These are phyloP conservation scores for Leishmania lainsoni DNA, from an alignment of 208 protist species.

Conservation along the genomic window DNA sequence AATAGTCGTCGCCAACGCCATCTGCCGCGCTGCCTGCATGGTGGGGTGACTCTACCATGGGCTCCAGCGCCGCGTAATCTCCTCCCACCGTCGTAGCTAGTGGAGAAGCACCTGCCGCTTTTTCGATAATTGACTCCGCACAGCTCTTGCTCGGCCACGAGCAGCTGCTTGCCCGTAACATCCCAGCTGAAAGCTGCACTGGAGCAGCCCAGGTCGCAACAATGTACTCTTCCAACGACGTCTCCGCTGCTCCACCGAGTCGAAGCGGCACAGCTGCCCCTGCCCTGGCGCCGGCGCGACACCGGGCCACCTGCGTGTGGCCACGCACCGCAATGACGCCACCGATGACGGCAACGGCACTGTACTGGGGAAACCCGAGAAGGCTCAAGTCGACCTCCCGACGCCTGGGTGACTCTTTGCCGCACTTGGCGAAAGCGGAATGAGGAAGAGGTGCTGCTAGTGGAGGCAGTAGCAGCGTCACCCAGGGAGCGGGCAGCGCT, in stretches of 20 bases:
- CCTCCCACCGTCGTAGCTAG: background rate
- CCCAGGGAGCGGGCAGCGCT: slow-evolving; percentile 31
- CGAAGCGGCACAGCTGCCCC: background rate
- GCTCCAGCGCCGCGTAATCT: background rate
- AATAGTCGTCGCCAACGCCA: background rate
- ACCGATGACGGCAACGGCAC: slow-evolving; percentile 30
- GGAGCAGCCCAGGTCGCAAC: slow-evolving; percentile 25
- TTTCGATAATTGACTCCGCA: background rate
- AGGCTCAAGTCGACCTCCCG: slow-evolving; percentile 17
- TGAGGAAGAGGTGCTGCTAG: background rate
- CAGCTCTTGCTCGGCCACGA: background rate
- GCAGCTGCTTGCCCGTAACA: background rate
- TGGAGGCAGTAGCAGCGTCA: slow-evolving; percentile 30
- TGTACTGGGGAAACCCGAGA: background rate
- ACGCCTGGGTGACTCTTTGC: background rate
- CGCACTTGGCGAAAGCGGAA: background rate
- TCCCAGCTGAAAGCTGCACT: background rate
- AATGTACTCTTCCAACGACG: slow-evolving; percentile 27
- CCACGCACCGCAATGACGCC: slow-evolving; percentile 32
- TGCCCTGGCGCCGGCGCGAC: background rate
- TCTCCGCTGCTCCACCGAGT: background rate
- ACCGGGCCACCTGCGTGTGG: slow-evolving; percentile 12
- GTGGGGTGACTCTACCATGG: background rate
- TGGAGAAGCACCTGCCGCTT: background rate
- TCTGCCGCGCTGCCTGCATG: background rate